Conservation (phyloP, 1,139 yeast species). For the Williopsis jadinii region DNA sequence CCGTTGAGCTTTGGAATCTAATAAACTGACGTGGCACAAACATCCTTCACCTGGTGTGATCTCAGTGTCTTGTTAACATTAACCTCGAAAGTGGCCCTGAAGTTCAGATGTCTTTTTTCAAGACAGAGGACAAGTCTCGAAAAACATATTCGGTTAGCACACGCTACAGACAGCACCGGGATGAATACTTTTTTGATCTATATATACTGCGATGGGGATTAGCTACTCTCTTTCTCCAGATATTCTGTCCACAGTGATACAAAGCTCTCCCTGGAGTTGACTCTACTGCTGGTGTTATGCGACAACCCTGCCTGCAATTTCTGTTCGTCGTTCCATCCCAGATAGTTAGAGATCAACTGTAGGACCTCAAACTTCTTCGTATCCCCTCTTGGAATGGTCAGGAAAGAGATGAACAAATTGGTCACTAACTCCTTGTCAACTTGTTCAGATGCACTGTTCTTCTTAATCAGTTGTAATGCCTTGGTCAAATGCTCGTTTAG, state of each 20-base stretch:
- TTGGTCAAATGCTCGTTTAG: conserved; percentile 90
- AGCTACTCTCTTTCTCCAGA: conserved; percentile 61
- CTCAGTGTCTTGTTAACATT: too few relatives aligned
- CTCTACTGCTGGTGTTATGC: conserved; percentile 27
- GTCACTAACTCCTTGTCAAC: conserved; percentile 87
- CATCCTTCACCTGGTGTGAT: background rate
- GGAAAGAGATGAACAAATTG: conserved; percentile 75
- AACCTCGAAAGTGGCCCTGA: too few relatives aligned
- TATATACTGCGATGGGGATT: too few relatives aligned
- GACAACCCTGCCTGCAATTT: conserved; percentile 77
- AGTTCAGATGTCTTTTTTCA: too few relatives aligned
- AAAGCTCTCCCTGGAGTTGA: conserved; percentile 54
- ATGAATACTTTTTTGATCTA: too few relatives aligned
- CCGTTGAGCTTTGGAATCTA: conserved; percentile 25
- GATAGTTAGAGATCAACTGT: conserved; percentile 70
- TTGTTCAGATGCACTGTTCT: conserved; percentile 61
- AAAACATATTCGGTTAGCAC: too few relatives aligned
- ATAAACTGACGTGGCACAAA: conserved; percentile 5
- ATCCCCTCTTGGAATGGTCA: conserved; percentile 87
- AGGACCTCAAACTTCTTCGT: conserved; percentile 90
- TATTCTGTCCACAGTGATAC: conserved; percentile 88
- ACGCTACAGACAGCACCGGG: too few relatives aligned
- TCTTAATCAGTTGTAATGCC: conserved; percentile 76
- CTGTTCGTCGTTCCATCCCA: conserved; percentile 85
- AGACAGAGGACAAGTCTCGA: too few relatives aligned